Evolutionary conservation across 257 asterid genomes (phyloP).

Genomic region (Solanum raphanifolium): DNA sequence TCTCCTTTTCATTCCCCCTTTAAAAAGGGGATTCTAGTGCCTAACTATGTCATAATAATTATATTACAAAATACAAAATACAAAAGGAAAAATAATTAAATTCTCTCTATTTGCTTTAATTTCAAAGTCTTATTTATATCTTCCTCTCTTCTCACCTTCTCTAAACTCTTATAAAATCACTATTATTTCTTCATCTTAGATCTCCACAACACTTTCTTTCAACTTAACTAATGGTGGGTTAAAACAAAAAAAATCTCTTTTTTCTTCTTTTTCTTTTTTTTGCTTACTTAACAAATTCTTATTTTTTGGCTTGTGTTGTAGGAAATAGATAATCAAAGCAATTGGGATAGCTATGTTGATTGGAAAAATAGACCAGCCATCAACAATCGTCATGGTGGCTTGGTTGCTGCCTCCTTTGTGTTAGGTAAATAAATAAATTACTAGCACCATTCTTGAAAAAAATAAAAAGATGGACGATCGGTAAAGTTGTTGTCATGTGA

Average conservation of each 20-base stretch:
- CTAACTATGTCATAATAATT: neutral
- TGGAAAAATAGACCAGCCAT: constrained; percentile 67
- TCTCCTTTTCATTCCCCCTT: neutral
- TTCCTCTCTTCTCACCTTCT: neutral
- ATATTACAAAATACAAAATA: neutral
- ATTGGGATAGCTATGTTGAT: constrained; percentile 78
- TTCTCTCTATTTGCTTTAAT: neutral
- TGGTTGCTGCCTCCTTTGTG: constrained; percentile 82
- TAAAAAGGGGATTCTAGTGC: neutral
- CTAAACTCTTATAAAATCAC: constrained; percentile 2
- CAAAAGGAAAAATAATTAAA: neutral
- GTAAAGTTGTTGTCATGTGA: neutral
- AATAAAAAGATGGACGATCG: neutral
- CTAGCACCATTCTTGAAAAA: neutral
- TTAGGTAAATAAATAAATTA: constrained; percentile 38
- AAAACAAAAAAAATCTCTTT: neutral
- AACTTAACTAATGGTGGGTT: constrained; percentile 7
- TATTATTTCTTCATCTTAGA: neutral
- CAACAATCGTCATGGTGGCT: constrained; percentile 68
- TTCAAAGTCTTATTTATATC: neutral
- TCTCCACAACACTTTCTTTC: neutral
- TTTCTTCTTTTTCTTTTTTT: neutral
- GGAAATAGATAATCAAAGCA: constrained; percentile 41
- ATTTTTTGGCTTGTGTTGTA: constrained; percentile 1
- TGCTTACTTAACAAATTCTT: neutral